phyloP scores from a whole-genome alignment of 164 flowering plant genomes.

The Berberis thunbergii region DNA sequence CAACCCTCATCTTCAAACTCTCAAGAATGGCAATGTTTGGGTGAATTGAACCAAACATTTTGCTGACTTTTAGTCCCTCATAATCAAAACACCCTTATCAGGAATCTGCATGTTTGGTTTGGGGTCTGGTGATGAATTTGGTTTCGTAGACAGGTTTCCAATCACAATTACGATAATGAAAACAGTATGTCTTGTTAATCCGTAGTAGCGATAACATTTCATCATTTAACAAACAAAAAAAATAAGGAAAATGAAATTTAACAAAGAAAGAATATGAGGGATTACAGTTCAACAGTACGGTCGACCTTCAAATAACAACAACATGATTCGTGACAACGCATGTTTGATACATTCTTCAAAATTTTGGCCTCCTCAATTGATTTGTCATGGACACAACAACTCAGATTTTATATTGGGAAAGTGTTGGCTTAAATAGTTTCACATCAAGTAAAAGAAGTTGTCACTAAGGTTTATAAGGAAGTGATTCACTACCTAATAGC shows the following conservation, averaged over 20 bases:
- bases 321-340: slow-evolving; percentile 10
- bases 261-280: background rate
- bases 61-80: no score
- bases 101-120: background rate
- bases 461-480: background rate
- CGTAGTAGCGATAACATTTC: background rate
- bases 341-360: background rate
- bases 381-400: background rate
- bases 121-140: background rate
- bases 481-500: no score
- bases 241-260: no score
- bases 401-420: no score
- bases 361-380: background rate
- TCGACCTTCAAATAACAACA: slow-evolving; percentile 7
- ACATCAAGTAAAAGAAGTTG: no score
- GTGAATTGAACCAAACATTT: no score
- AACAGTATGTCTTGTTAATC: no score
- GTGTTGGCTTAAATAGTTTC: no score
- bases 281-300: slow-evolving; percentile 9
- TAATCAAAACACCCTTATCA: background rate
- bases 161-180: no score
- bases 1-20: no score
- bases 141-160: no score
- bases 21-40: no score
- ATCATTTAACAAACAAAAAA: background rate